These are phyloP conservation scores for Aspergillus proliferans DNA, from an alignment of 2,329 filamentous ascomycete genomes.

Conservation along the genomic window DNA sequence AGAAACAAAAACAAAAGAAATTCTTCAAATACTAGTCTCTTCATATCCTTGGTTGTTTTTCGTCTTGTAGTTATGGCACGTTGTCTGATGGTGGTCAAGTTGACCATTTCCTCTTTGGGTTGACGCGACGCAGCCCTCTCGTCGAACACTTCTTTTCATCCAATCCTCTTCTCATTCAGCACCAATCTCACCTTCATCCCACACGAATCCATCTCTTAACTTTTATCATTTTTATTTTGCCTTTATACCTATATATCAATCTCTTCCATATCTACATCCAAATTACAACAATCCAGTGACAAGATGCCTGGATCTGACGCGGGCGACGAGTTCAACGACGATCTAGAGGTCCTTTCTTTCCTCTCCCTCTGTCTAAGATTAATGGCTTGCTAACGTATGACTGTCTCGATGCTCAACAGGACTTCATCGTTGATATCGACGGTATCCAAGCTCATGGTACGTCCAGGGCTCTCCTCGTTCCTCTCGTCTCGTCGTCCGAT, in stretches of 20 bases:
- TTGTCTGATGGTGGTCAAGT: background rate
- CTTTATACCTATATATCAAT: background rate
- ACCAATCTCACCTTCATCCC: background rate
- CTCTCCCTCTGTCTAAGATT: background rate
- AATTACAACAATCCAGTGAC: background rate
- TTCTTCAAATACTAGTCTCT: background rate
- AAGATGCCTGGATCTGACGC: slow-evolving; percentile 48
- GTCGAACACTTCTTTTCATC: no score
- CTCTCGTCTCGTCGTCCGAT: background rate
- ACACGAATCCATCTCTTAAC: background rate
- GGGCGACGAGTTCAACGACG: slow-evolving; percentile 48
- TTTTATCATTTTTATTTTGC: background rate
- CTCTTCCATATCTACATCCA: background rate
- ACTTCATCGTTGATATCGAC: slow-evolving; percentile 61
- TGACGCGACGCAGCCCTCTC: no score
- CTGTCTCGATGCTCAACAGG: slow-evolving; percentile 29
- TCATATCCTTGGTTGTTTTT: background rate
- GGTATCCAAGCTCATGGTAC: slow-evolving; percentile 59
- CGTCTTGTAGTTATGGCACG: background rate
- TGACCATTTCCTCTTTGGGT: background rate
- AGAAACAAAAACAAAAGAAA: slow-evolving; percentile 10
- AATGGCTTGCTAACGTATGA: background rate
- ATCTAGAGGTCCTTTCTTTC: slow-evolving; percentile 29
- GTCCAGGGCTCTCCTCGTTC: background rate
- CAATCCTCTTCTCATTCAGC: background rate